Percentiles rank a stretch among this genome's conserved stretches.
These are phyloP conservation scores for Spizellomyces sp. DNA, from an alignment of 192 early-diverging fungal species.

Conservation along the genomic window DNA sequence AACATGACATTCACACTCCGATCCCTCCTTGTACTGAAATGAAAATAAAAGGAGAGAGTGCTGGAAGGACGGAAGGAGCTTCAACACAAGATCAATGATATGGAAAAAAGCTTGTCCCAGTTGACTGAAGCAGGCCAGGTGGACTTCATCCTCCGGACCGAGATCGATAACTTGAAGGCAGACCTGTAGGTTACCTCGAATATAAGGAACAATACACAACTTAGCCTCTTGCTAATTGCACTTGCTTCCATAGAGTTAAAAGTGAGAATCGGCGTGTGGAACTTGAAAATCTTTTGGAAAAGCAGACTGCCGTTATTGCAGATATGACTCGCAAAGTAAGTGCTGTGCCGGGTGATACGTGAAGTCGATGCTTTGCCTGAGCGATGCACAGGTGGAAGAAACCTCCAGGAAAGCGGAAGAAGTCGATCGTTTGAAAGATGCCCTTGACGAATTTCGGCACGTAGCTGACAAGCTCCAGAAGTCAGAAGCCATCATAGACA, in stretches of 20 bases:
- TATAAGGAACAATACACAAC: constrained; percentile 4
- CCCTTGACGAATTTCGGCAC: constrained; percentile 90
- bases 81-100: constrained; percentile 50
- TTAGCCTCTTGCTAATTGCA: background rate
- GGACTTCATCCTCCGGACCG: constrained; percentile 82
- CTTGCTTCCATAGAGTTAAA: constrained; percentile 56
- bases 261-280: constrained; percentile 78
- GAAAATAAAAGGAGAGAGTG: constrained; percentile 65
- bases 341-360: background rate
- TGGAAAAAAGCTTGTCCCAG: constrained; percentile 73
- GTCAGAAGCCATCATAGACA: constrained; percentile 92
- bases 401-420: constrained; percentile 60
- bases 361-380: background rate
- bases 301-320: constrained; percentile 61
- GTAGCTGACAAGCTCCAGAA: constrained; percentile 90
- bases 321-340: constrained; percentile 62
- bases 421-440: constrained; percentile 74
- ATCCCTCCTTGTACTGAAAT: background rate
- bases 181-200: constrained; percentile 64
- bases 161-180: constrained; percentile 83
- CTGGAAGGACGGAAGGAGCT: too few species aligned
- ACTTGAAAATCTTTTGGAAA: constrained; percentile 60
- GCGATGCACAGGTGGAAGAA: constrained; percentile 46
- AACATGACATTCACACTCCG: constrained; percentile 12
- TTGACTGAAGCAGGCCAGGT: constrained; percentile 75